Evolutionary conservation across 2,329 filamentous ascomycete genomes (phyloP).

Genomic region (Cytospora paraplurivora): DNA sequence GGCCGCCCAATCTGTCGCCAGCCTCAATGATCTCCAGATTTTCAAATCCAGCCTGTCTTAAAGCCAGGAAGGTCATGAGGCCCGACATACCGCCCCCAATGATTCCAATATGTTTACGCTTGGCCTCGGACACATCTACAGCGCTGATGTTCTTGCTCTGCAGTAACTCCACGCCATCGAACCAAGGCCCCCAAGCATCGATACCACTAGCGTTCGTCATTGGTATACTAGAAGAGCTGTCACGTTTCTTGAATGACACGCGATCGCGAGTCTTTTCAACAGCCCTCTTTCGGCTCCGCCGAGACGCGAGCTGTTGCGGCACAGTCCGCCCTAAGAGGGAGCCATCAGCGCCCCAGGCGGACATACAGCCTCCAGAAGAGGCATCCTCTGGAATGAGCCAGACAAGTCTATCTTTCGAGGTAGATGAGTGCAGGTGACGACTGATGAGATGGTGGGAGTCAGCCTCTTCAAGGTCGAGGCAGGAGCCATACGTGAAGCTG

Average conservation of each 20-base stretch:
- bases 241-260: constrained; percentile 31
- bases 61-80: constrained; percentile 59
- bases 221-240: constrained; percentile 35
- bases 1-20: constrained; percentile 61
- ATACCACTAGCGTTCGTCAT: constrained; percentile 56
- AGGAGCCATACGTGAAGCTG: constrained; percentile 40
- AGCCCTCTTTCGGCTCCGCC: constrained; percentile 34
- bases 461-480: constrained; percentile 28
- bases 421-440: constrained; percentile 24
- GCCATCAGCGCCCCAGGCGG: constrained; percentile 41
- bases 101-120: constrained; percentile 62
- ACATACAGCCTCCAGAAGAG: constrained; percentile 42
- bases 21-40: constrained; percentile 66
- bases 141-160: constrained; percentile 54
- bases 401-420: constrained; percentile 36
- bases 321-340: constrained; percentile 41
- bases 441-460: constrained; percentile 37
- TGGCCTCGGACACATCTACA: constrained; percentile 55
- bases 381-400: constrained; percentile 40
- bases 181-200: constrained; percentile 60
- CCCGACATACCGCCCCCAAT: constrained; percentile 68
- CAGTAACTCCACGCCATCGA: constrained; percentile 64
- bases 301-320: constrained; percentile 36
- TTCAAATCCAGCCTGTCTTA: constrained; percentile 55
- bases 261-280: constrained; percentile 23